Conservation (phyloP, 108 stramenopile species). For the Cyclotella baltica region DNA sequence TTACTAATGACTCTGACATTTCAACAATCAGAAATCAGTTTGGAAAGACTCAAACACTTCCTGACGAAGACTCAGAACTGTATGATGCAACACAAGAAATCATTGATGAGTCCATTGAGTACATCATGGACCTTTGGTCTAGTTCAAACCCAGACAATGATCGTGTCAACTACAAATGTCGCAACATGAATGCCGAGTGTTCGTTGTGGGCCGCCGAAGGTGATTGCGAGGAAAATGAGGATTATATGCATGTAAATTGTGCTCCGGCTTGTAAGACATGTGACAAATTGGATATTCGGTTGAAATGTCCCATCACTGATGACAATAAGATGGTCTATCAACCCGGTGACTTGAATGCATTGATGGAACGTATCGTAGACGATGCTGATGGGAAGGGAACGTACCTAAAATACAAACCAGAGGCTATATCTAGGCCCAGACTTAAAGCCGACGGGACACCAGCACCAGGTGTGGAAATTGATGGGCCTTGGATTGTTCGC, state of each 20-base stretch:
- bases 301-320: constrained; percentile 69
- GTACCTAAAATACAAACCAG: constrained; percentile 58
- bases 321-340: constrained; percentile 58
- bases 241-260: constrained; percentile 62
- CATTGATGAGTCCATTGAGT: constrained; percentile 32
- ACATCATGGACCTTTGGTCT: constrained; percentile 42
- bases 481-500: constrained; percentile 89
- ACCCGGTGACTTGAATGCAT: constrained; percentile 69
- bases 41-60: constrained; percentile 27
- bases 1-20: no score
- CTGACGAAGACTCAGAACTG: constrained; percentile 12
- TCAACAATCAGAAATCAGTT: constrained; percentile 49
- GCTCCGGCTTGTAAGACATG: constrained; percentile 84
- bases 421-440: constrained; percentile 65
- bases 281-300: constrained; percentile 50
- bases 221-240: constrained; percentile 60
- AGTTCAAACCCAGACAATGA: constrained; percentile 8
- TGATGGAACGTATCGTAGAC: constrained; percentile 75
- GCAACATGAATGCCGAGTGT: constrained; percentile 59
- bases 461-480: constrained; percentile 33
- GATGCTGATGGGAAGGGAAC: constrained; percentile 32
- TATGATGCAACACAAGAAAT: constrained; percentile 9
- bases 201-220: constrained; percentile 63
- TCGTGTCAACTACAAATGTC: constrained; percentile 50
- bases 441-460: constrained; percentile 32